Base-by-base conservation (phyloP, 1,284 basidiomycete species). In the Heterobasidion annosum region DNA sequence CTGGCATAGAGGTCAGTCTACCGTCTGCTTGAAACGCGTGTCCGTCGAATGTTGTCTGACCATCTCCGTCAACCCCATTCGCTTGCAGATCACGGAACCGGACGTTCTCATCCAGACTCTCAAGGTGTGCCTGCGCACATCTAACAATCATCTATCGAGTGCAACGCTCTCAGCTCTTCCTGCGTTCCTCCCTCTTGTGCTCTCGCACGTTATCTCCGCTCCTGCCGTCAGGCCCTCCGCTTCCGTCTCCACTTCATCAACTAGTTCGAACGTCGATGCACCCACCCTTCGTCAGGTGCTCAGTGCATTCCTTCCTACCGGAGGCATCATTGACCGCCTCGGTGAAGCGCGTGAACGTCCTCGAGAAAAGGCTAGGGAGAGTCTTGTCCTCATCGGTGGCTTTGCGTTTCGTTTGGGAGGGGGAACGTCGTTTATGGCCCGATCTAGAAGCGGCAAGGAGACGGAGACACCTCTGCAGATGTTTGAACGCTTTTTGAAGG, bases 101-200 rank as follows among this genome's bases (percentile, higher is more conserved):
- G 90, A 92, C 61, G 71, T 73, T 42, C 73, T 91, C 64, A 76
- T 91, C 57, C 72, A 72, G 54, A 73, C 77, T 43, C 76, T 95
- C 64, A 92, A 90, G 69, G 64, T 82, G 51, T 88, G 83, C 61
- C 77, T 94, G 61, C 81, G 87, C 62, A 83, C 83, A 51, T 78
- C 88, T 48, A 92, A 95, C 68, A 83, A 91, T 63, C 88, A 91
- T 63, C 73, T 95, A 49, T 81, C 82, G n/a, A 83, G 81, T 56
- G 86, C 87, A 48, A 83, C 85, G 43, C 71, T 88, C 60, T 76
- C 78, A 56, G 80, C 79, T 44, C 70, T 90, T 49, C 82, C 81
- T 33, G 71, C 81, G 15, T 70, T 87, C 57, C 74, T 90, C 53
- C 80, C 82, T 42, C 73, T 83, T 47, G 73, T 89, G 52, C 70